Evolutionary conservation across 163 green algal genomes (phyloP).

Genomic region (Chlamydomonas reinhardtii): DNA sequence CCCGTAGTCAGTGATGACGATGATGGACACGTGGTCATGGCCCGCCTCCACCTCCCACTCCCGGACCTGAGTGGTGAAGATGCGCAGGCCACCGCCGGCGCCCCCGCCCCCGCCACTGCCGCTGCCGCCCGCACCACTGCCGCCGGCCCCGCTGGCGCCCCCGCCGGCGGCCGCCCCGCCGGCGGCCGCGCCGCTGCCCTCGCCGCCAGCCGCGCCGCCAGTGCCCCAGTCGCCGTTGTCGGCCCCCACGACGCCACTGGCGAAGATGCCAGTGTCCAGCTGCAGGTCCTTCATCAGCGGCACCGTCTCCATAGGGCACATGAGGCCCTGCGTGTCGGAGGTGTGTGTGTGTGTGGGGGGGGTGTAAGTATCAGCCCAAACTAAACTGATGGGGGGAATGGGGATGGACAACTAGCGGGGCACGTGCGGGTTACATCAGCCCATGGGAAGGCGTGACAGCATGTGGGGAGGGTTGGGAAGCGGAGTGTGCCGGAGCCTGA

Average conservation of each 20-base stretch:
- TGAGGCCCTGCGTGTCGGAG: conserved; percentile 71
- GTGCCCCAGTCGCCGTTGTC: conserved; percentile 83
- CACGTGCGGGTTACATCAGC: too few species aligned
- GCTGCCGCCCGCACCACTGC: neutral
- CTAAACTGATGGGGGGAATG: neutral
- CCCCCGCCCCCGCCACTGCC: conserved; percentile 10
- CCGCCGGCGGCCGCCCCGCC: too few species aligned
- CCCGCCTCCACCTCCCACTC: conserved; percentile 87
- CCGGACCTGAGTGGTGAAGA: conserved; percentile 85
- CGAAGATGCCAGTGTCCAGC: conserved; percentile 40
- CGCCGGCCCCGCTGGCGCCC: too few species aligned
- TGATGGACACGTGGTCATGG: conserved; percentile 92
- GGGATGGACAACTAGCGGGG: too few species aligned
- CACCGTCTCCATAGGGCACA: conserved; percentile 90
- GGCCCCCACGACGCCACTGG: conserved; percentile 73
- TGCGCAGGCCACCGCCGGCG: conserved; percentile 57
- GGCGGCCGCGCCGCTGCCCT: too few species aligned
- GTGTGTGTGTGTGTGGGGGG: neutral
- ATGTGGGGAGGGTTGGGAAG: too few species aligned
- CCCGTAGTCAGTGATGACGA: conserved; percentile 90
- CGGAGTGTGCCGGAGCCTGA: too few species aligned
- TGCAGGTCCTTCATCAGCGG: conserved; percentile 91
- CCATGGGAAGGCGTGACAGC: too few species aligned
- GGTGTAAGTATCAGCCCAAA: too few species aligned
- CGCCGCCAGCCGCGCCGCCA: neutral